A percentile compares a stretch with the other conserved stretches of the same genome.
Evolutionary conservation across 768 basidiomycete species (phyloP).

Genomic region (Serpula lacrymans): DNA sequence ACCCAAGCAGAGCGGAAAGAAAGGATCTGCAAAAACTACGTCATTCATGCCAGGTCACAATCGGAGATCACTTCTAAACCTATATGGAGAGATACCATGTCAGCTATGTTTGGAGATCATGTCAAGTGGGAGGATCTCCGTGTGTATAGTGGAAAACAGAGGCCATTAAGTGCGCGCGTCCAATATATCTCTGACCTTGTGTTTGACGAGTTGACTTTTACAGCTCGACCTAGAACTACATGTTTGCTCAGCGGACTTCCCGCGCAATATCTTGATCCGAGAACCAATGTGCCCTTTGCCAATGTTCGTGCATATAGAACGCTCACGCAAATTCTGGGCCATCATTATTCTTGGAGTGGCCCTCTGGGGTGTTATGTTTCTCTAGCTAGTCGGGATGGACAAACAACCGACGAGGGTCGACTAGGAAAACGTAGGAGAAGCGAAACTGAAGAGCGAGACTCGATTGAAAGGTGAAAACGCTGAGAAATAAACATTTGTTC

Average conservation of each 20-base stretch:
- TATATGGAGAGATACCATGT: conserved; percentile 69
- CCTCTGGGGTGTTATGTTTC: conserved; percentile 41
- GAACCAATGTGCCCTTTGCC: conserved; percentile 77
- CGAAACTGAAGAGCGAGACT: too few relatives aligned
- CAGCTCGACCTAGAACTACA: conserved; percentile 61
- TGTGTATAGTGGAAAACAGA: conserved; percentile 60
- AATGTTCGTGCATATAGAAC: conserved; percentile 60
- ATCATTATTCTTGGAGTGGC: conserved; percentile 68
- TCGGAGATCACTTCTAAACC: conserved; percentile 46
- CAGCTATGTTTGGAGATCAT: conserved; percentile 81
- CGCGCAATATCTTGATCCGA: conserved; percentile 79
- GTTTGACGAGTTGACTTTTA: not conserved
- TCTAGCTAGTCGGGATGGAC: too few relatives aligned
- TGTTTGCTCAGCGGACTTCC: conserved; percentile 79
- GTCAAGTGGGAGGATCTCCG: conserved; percentile 74
- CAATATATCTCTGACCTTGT: not conserved
- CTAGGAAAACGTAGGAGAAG: too few relatives aligned
- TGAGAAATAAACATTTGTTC: too few relatives aligned
- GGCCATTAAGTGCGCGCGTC: conserved; percentile 63
- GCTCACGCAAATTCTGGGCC: conserved; percentile 57
- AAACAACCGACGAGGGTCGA: too few relatives aligned
- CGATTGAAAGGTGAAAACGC: too few relatives aligned
- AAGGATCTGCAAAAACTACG: conserved; percentile 62
- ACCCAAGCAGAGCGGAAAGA: conserved; percentile 36
- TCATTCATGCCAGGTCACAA: conserved; percentile 62